These are phyloP conservation scores for Populus hybrid DNA, from an alignment of 441 rosid genomes.

Conservation along the genomic window DNA sequence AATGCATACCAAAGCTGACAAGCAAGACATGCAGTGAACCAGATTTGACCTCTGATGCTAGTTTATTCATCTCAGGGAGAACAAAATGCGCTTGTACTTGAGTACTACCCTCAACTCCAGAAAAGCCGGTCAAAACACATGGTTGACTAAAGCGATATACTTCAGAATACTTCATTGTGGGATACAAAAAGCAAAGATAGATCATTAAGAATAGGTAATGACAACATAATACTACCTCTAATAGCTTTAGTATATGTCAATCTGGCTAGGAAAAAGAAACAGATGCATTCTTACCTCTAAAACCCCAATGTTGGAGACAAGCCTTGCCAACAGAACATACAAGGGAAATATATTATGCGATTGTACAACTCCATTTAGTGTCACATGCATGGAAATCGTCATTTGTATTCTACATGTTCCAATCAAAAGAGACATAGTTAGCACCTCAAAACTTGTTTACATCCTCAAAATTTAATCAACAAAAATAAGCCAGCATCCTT, in stretches of 20 bases:
- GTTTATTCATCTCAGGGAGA: conserved; percentile 83
- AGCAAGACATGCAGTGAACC: conserved; percentile 80
- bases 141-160: conserved; percentile 83
- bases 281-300: conserved; percentile 53
- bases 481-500: conserved; percentile 8
- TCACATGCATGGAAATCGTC: conserved; percentile 52
- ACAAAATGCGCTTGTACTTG: conserved; percentile 71
- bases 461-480: conserved; percentile 7
- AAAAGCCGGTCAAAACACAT: conserved; percentile 63
- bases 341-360: conserved; percentile 63
- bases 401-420: conserved; percentile 64
- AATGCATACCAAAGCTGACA: conserved; percentile 75
- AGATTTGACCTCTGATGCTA: conserved; percentile 71
- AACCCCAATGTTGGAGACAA: conserved; percentile 47
- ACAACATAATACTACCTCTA: conserved; percentile 11
- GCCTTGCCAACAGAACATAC: conserved; percentile 77
- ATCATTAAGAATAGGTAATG: conserved; percentile 16
- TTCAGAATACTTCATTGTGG: conserved; percentile 78
- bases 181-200: conserved; percentile 26
- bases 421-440: conserved; percentile 22
- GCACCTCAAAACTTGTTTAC: conserved; percentile 13
- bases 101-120: conserved; percentile 61
- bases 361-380: conserved; percentile 46
- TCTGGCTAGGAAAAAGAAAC: conserved; percentile 3
- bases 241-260: conserved; percentile 4